Percentiles rank a stretch among this genome's conserved stretches.
These are phyloP conservation scores for Starmerella gropengiesseri DNA, from an alignment of 805 yeast species.

Conservation along the genomic window DNA sequence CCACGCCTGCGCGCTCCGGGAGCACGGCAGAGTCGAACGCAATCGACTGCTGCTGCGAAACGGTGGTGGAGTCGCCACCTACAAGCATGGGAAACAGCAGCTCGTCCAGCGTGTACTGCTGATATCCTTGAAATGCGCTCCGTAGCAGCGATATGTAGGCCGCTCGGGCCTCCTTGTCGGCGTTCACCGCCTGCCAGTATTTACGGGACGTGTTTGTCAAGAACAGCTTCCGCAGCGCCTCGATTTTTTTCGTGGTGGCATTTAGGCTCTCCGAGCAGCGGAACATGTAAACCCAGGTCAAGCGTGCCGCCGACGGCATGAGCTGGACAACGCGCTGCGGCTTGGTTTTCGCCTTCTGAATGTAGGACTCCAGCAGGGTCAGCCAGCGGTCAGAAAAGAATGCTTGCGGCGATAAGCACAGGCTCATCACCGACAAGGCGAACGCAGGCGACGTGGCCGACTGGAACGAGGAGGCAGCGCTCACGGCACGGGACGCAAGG, in stretches of 20 bases:
- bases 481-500: slow-evolving; percentile 9
- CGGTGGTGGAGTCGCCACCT: slow-evolving; percentile 22
- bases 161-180: slow-evolving; percentile 35
- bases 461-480: not conserved
- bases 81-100: slow-evolving; percentile 56
- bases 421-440: slow-evolving; percentile 55
- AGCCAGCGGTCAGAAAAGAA: slow-evolving; percentile 67
- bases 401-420: slow-evolving; percentile 72
- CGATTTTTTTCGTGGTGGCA: slow-evolving; percentile 71
- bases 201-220: slow-evolving; percentile 45
- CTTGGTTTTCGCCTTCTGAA: slow-evolving; percentile 56
- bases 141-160: slow-evolving; percentile 67
- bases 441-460: slow-evolving; percentile 32
- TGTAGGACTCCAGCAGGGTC: slow-evolving; percentile 49
- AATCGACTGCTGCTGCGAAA: slow-evolving; percentile 26
- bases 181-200: slow-evolving; percentile 44
- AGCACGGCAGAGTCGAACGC: slow-evolving; percentile 44
- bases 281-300: slow-evolving; percentile 82
- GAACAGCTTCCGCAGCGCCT: slow-evolving; percentile 45
- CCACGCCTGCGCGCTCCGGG: slow-evolving; percentile 61
- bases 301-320: slow-evolving; percentile 55
- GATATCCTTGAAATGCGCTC: slow-evolving; percentile 65
- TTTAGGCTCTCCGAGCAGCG: slow-evolving; percentile 82
- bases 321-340: slow-evolving; percentile 37
- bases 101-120: slow-evolving; percentile 70